These are phyloP conservation scores for Aleurites moluccanus DNA, from an alignment of 441 rosid genomes.

Conservation along the genomic window DNA sequence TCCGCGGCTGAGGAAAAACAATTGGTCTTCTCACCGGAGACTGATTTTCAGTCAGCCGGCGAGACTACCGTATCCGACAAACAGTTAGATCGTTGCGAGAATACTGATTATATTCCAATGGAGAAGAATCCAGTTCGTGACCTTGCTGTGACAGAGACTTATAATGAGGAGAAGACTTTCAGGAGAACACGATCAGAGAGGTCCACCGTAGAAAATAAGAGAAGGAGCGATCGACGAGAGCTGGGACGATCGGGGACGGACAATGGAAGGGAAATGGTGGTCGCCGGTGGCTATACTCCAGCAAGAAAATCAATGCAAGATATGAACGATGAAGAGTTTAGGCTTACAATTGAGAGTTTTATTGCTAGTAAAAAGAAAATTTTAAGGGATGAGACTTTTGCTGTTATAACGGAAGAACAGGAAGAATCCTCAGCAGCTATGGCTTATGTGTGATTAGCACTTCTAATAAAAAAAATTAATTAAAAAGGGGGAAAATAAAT, in stretches of 20 bases:
- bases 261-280: slow-evolving; percentile 26
- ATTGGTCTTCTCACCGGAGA: slow-evolving; percentile 11
- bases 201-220: slow-evolving; percentile 14
- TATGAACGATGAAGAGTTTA: slow-evolving; percentile 53
- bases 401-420: slow-evolving; percentile 1
- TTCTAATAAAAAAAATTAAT: not conserved
- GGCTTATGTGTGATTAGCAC: not conserved
- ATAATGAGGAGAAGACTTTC: slow-evolving; percentile 19
- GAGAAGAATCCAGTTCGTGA: slow-evolving; percentile 1
- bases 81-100: slow-evolving; percentile 23
- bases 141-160: not conserved
- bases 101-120: slow-evolving; percentile 17
- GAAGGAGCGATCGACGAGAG: slow-evolving; percentile 5
- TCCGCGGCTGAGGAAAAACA: slow-evolving; percentile 1
- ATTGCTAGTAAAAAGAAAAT: slow-evolving; percentile 39
- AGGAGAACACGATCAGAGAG: slow-evolving; percentile 38
- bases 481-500: not conserved
- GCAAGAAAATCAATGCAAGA: slow-evolving; percentile 42
- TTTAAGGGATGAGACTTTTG: slow-evolving; percentile 36
- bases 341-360: slow-evolving; percentile 43
- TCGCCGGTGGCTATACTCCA: not conserved
- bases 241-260: slow-evolving; percentile 30
- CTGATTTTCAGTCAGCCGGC: slow-evolving; percentile 3
- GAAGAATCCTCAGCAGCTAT: slow-evolving; percentile 13
- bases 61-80: slow-evolving; percentile 18